Conservation (phyloP, 306 rosid genomes). For the Dryas alaskensis region DNA sequence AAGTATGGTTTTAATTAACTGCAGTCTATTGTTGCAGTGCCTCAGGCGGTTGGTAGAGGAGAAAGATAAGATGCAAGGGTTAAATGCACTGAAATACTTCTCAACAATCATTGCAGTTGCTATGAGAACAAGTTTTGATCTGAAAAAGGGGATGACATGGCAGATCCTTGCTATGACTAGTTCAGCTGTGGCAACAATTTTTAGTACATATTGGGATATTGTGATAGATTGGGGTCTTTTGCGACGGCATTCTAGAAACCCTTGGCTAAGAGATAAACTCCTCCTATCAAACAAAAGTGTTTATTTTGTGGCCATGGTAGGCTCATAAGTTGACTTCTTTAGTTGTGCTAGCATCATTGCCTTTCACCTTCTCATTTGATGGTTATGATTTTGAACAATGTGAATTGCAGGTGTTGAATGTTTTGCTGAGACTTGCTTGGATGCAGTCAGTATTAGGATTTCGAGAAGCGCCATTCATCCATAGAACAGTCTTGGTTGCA, state of each 20-base stretch:
- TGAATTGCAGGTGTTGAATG: constrained; percentile 58
- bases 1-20: constrained; percentile 9
- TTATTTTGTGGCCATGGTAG: constrained; percentile 61
- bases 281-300: constrained; percentile 44
- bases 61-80: constrained; percentile 38
- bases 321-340: background rate
- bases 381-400: constrained; percentile 3
- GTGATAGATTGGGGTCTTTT: constrained; percentile 62
- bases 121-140: constrained; percentile 43
- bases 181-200: constrained; percentile 42
- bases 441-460: constrained; percentile 68
- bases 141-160: constrained; percentile 32
- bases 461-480: constrained; percentile 52
- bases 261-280: constrained; percentile 78
- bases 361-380: background rate
- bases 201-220: constrained; percentile 55
- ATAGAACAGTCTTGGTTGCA: constrained; percentile 54
- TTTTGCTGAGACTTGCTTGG: constrained; percentile 65
- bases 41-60: constrained; percentile 52
- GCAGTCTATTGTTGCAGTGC: constrained; percentile 34
- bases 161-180: constrained; percentile 30
- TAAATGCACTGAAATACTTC: constrained; percentile 47
- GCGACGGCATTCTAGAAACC: constrained; percentile 44
- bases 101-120: constrained; percentile 48
- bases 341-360: background rate